Base-by-base conservation (phyloP, 2,329 filamentous ascomycete genomes). In the Xylaria sp. region DNA sequence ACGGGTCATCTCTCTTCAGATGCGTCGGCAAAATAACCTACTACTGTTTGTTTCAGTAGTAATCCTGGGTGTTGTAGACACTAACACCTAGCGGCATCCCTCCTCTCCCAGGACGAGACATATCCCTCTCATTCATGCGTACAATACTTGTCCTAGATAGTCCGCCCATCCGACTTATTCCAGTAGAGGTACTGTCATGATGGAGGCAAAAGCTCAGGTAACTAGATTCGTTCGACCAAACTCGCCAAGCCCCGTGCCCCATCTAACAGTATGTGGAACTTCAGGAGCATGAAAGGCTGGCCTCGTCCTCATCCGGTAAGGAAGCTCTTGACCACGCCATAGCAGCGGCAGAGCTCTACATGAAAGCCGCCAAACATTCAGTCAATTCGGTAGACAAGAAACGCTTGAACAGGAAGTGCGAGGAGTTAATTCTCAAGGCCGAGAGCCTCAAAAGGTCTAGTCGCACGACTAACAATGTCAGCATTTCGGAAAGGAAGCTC, bases 301-400 rank as follows among this genome's bases (percentile, higher is more conserved):
- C 63, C 57, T 69, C 62, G 78, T 78, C 70, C 78, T 89, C 70
- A 76, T 80, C 63, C 73, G 84, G 82, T 50, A 83, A 85, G 67
- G 87, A 88, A 69, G 92, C 92, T 45, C 82, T 97, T 58, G 80
- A 88, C 54, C 85, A 91, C 74, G 89, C 92, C 52, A 92, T 97
- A 72, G 81, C 84, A 67, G 91, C 91, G 4, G 90, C 89, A 21
- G 92, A 97, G 74, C 80, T 90, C 53, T 94, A 95, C 69, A 92
- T 97, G 87, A 86, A 87, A 71, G 92, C 92, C 2, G 80, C 92
- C 56, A 82, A 81, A 62, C 80, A 91, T 62, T 84, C 89, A 5
- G 76, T 80, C n/a, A 82, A 78, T 54, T 78, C 85, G n/a, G 75
- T 78, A 3, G 89, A 96, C 60, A 92, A 87, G 69, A 78, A 80